phyloP scores from a whole-genome alignment of 345 rosid genomes.

The Cardamine occulta region DNA sequence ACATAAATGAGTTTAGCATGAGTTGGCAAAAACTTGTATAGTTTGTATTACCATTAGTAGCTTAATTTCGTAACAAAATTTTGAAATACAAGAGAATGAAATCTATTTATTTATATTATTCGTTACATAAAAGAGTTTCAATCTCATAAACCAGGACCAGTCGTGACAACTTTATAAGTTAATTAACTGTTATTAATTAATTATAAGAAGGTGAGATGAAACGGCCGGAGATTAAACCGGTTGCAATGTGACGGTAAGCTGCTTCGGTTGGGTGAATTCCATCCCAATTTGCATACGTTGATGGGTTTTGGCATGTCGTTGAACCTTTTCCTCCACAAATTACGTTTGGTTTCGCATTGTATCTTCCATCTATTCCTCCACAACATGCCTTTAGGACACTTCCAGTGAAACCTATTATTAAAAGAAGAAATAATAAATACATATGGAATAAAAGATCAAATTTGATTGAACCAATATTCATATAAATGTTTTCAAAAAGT shows the following conservation, averaged over 20 bases:
- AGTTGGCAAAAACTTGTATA: no score
- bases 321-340: conserved; percentile 63
- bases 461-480: background rate
- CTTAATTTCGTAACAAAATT: no score
- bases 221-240: conserved; percentile 49
- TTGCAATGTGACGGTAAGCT: conserved; percentile 58
- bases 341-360: conserved; percentile 55
- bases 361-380: conserved; percentile 67
- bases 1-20: no score
- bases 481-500: no score
- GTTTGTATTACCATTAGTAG: no score
- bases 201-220: conserved; percentile 40
- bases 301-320: conserved; percentile 53
- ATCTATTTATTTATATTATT: no score
- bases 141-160: background rate
- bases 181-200: background rate
- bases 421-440: background rate
- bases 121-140: no score
- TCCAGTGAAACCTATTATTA: conserved; percentile 21
- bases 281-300: conserved; percentile 63
- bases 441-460: background rate
- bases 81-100: no score
- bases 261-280: conserved; percentile 78
- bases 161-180: background rate
- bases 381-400: conserved; percentile 51